These are phyloP conservation scores for Aphanocladium album DNA, from an alignment of 2,329 filamentous ascomycete genomes.

Conservation along the genomic window DNA sequence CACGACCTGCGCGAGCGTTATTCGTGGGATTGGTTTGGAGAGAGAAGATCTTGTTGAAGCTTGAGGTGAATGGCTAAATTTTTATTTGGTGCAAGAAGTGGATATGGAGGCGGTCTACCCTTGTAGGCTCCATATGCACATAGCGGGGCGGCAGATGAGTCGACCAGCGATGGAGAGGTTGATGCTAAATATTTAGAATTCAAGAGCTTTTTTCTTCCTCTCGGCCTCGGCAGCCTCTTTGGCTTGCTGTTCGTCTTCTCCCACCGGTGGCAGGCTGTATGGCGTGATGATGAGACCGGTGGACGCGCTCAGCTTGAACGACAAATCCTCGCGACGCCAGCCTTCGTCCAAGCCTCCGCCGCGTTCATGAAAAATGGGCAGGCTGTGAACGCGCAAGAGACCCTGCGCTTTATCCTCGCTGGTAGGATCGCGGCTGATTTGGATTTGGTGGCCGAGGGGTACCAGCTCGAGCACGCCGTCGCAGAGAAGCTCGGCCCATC, in stretches of 20 bases:
- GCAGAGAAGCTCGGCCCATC: slow-evolving; percentile 79
- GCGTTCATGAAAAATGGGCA: slow-evolving; percentile 83
- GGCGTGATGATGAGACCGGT: slow-evolving; percentile 80
- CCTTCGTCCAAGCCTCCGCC: slow-evolving; percentile 69
- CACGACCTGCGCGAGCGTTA: slow-evolving; percentile 12
- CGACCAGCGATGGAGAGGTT: not conserved
- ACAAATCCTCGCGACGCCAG: slow-evolving; percentile 75
- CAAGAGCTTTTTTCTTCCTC: slow-evolving; percentile 58
- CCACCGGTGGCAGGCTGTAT: slow-evolving; percentile 82
- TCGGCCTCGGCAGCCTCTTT: slow-evolving; percentile 38
- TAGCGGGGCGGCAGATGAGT: slow-evolving; percentile 12
- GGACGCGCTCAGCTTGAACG: slow-evolving; percentile 78
- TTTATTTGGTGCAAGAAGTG: slow-evolving; percentile 9
- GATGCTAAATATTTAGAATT: slow-evolving; percentile 50
- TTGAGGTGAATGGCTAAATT: not conserved
- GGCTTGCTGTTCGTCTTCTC: slow-evolving; percentile 54
- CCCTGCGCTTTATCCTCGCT: slow-evolving; percentile 76
- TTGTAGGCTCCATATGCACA: slow-evolving; percentile 13
- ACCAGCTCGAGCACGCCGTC: slow-evolving; percentile 86
- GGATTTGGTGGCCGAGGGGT: slow-evolving; percentile 55
- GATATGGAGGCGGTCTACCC: slow-evolving; percentile 3
- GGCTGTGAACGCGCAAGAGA: slow-evolving; percentile 72
- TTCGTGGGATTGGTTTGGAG: not conserved
- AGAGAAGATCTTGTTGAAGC: not conserved
- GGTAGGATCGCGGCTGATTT: slow-evolving; percentile 43